Percentiles rank a stretch among this genome's conserved stretches.
Conservation (phyloP, 2,329 filamentous ascomycete species). For the Neonectria sp. region DNA sequence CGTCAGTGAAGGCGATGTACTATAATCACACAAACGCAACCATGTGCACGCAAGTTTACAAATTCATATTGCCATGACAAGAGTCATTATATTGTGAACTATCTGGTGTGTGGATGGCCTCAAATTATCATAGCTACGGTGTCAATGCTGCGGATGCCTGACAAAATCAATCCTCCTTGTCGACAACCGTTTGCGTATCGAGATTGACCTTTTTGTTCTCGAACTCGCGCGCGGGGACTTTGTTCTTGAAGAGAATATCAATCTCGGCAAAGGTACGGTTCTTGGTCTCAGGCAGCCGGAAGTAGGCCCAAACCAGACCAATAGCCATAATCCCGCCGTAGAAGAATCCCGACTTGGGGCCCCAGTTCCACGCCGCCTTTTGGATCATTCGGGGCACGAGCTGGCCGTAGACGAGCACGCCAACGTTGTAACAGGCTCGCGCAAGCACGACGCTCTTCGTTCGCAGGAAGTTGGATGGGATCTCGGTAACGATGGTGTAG, state of each 20-base stretch:
- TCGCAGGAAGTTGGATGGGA: constrained; percentile 61
- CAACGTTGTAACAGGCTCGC: constrained; percentile 63
- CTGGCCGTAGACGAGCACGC: constrained; percentile 61
- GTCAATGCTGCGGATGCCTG: not conserved
- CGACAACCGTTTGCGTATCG: constrained; percentile 4
- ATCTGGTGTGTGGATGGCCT: too few relatives aligned
- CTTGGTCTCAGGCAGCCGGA: constrained; percentile 69
- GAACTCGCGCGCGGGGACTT: constrained; percentile 57
- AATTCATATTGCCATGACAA: too few relatives aligned
- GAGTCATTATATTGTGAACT: too few relatives aligned
- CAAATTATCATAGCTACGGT: too few relatives aligned
- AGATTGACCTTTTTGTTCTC: constrained; percentile 48
- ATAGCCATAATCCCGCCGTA: constrained; percentile 60
- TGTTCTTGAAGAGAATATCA: constrained; percentile 67
- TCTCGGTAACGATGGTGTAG: constrained; percentile 82
- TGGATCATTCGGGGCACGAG: constrained; percentile 63
- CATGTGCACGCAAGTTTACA: too few relatives aligned
- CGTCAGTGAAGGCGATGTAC: too few relatives aligned
- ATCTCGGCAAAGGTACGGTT: constrained; percentile 69
- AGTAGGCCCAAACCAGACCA: constrained; percentile 65
- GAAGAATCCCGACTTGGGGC: constrained; percentile 63
- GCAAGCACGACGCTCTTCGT: constrained; percentile 63
- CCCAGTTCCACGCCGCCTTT: constrained; percentile 61
- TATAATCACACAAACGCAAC: too few relatives aligned
- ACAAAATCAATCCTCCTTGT: not conserved